Base-by-base conservation (phyloP, 75 land plant species). In the Isoetes taiwanensis region DNA sequence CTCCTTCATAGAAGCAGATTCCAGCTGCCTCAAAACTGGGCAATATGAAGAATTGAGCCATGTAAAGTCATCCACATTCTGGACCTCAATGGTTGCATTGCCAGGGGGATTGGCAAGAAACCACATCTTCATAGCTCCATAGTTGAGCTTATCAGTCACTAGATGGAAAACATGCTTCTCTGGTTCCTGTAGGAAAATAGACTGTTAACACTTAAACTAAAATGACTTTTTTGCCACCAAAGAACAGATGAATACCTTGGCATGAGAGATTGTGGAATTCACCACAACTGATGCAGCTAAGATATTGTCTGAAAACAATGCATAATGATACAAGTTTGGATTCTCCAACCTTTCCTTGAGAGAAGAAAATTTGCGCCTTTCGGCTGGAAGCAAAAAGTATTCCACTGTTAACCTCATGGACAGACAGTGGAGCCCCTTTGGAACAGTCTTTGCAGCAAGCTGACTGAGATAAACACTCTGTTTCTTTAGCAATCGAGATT, bases 381-480 rank as follows among this genome's bases (percentile, higher is more conserved):
- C 63, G 28, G 72, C 63, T 24, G 41, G 52, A 8, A 77, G 34
- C 2, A 56, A 4, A 30, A 67, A 74, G 32, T 80, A 83, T 24
- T 77, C 86, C 24, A 65, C 52, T 3, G 79, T 53, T 50, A 83
- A 73, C 8, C 78, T 72, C 57, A 83, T 59, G 17, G 84, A 73
- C 4, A 83, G 75, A 29, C 86, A 83, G 50, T 83, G 84, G 34
- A 80, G 77, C 12, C 83, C 80, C 57, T 83, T 83, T 0, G 86
- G 84, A 38, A 83, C 59, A 1, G 84, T 71, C 71, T 80, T 83
- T 19, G 84, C 80, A 14, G 80, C 74, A 43, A 83, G 75, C 26
- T 83, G 86, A 14, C 62, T 73, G 56, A 80, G 59, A 63, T 62
- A 80, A 65, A 72, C 23, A 17, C 71, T 54, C 66, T 83, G 86